These are phyloP conservation scores for Fagus sylvatica DNA, from an alignment of 306 rosid genomes.

Conservation along the genomic window DNA sequence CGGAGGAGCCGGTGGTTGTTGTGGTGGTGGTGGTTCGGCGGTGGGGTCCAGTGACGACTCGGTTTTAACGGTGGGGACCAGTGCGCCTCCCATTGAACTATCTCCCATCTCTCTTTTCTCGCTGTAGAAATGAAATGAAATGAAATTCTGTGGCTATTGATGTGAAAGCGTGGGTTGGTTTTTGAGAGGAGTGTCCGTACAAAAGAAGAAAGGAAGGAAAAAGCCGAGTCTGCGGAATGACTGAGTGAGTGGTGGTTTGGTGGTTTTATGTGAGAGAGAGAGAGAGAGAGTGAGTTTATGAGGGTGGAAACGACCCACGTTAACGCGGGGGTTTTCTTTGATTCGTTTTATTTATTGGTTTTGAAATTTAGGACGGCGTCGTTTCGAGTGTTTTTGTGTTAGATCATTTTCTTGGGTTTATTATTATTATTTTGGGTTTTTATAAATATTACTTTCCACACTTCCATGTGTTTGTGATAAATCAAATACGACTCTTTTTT, in stretches of 20 bases:
- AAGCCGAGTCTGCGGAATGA: not conserved
- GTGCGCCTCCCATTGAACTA: constrained; percentile 13
- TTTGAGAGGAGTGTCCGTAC: too few species aligned
- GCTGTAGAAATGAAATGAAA: not conserved
- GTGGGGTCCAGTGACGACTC: constrained; percentile 13
- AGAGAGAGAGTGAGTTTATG: constrained; percentile 13
- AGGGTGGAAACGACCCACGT: constrained; percentile 42
- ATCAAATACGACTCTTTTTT: too few species aligned
- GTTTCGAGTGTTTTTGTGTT: not conserved
- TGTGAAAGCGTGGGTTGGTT: not conserved
- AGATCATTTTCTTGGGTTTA: not conserved
- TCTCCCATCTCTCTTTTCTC: constrained; percentile 6
- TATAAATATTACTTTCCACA: too few species aligned
- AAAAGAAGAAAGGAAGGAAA: not conserved
- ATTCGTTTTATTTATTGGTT: not conserved
- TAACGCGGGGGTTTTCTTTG: constrained; percentile 11
- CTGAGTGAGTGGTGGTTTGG: too few species aligned
- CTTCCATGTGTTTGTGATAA: too few species aligned
- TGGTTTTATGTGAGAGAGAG: not conserved
- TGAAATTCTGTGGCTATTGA: not conserved
- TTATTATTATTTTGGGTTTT: not conserved
- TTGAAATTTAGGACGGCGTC: not conserved
- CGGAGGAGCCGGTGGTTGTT: not conserved
- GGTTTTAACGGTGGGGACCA: constrained; percentile 19
- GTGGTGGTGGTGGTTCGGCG: not conserved